Evolutionary conservation across 768 basidiomycete species (phyloP), one percentile per base, ranked within the genome.

Genomic region (Russula sp.): DNA sequence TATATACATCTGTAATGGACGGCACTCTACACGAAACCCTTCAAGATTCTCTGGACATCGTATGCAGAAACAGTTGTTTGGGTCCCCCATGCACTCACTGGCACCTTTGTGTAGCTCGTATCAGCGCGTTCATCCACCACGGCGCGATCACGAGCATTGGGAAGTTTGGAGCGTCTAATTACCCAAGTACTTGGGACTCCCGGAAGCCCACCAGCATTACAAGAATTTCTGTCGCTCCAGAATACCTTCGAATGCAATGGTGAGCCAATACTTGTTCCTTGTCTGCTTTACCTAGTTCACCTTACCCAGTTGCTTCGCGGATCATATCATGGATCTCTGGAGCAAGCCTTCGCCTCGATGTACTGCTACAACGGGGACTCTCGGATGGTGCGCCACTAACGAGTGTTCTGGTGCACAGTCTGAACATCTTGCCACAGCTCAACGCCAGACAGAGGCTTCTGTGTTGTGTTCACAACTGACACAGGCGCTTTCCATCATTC

Each of bases 221-320:
- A 77, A 34, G 78, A 78, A 9, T 75, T 83, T 65, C 75, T 78
- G 41, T 72, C 74, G 49, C 74, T 91, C 45, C 91, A 93, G 70
- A 83, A 88, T 66, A 83, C 83, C 0, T 92, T 93, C 66, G 87
- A 93, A 71, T 90, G 86, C 72, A 93, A 93, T 69, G 77, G 91
- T 91, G 67, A 62, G 87, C 46, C 34, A 20, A 34, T 14, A 59
- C 48, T 58, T 45, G 14, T 69, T 11, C 56, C 14, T 46, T 16
- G 14, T 36, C 47, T 18, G 36, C 8, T 32, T 18, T 11, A 36
- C 9, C 4, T 41, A 53, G 20, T 47, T 55, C 43, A 51, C 52
- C 18, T 18, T 34, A 16, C 50, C 49, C 58, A 93, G 90, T 93
- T 39, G 82, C 89, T 3, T 81, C 83, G 0, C 79, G 87, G 56